These are phyloP conservation scores for Inga oerstediana DNA, from an alignment of 306 rosid species.

Conservation along the genomic window DNA sequence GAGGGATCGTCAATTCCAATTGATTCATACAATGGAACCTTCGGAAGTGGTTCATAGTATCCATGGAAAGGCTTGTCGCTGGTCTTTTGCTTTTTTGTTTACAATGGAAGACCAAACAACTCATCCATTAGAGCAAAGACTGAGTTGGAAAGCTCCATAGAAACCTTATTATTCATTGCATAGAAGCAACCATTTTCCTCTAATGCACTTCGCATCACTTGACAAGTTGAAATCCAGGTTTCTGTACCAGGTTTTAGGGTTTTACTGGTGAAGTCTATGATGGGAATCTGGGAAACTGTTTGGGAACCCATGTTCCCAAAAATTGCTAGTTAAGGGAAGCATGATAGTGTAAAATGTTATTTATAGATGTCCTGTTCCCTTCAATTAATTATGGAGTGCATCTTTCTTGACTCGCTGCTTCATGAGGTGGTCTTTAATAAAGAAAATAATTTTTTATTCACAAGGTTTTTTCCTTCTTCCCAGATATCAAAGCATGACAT, in stretches of 20 bases:
- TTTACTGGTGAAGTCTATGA: not conserved
- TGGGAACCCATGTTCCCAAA: not conserved
- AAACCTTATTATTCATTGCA: conserved; percentile 29
- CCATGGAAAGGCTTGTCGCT: conserved; percentile 41
- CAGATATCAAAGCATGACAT: not conserved
- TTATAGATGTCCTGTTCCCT: not conserved
- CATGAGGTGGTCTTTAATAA: not conserved
- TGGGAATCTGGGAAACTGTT: not conserved
- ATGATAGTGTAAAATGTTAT: not conserved
- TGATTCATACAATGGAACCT: conserved; percentile 41
- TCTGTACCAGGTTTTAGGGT: not conserved
- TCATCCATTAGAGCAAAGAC: conserved; percentile 34
- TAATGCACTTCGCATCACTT: conserved; percentile 25
- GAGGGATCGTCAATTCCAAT: conserved; percentile 35
- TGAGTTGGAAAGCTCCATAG: conserved; percentile 38
- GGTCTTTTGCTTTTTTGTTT: conserved; percentile 35
- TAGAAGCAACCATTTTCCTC: conserved; percentile 40
- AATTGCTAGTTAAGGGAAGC: not conserved
- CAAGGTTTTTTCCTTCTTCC: no score
- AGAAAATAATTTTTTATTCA: not conserved
- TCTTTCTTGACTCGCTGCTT: not conserved
- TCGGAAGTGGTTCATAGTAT: conserved; percentile 23
- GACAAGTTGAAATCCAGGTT: conserved; percentile 33
- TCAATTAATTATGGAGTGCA: not conserved
- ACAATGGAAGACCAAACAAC: conserved; percentile 44